These are phyloP conservation scores for Pseudohyphozyma bogoriensis DNA, from an alignment of 768 basidiomycete species.

Conservation along the genomic window DNA sequence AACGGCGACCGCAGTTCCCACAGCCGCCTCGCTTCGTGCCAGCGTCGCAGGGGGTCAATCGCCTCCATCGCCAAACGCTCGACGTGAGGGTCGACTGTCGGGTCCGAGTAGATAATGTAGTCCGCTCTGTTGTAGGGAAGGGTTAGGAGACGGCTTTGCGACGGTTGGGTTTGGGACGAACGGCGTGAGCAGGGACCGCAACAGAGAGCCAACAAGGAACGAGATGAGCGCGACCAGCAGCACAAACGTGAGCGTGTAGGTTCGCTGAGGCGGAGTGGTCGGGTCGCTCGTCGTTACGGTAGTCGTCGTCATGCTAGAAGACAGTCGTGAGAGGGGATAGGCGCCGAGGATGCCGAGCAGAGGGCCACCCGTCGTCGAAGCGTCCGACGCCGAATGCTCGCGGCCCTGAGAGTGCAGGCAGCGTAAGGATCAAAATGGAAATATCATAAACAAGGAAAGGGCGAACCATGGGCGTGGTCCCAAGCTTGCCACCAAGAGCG, in stretches of 20 bases:
- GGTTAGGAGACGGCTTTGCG: conserved; percentile 34
- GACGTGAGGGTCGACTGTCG: conserved; percentile 13
- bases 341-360: conserved; percentile 24
- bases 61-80: conserved; percentile 22
- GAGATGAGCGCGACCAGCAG: conserved; percentile 72
- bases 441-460: too few species aligned
- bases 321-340: conserved; percentile 23
- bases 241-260: conserved; percentile 49
- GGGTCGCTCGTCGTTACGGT: conserved; percentile 3
- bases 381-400: conserved; percentile 6
- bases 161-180: conserved; percentile 85
- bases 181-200: conserved; percentile 77
- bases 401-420: too few species aligned
- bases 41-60: conserved; percentile 27
- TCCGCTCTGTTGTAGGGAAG: conserved; percentile 6
- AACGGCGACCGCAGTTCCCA: conserved; percentile 20
- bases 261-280: conserved; percentile 22
- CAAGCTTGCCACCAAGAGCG: not conserved
- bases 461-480: not conserved
- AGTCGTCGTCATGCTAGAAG: conserved; percentile 7
- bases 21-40: conserved; percentile 30
- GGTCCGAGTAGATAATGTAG: conserved; percentile 26
- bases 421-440: too few species aligned
- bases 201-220: conserved; percentile 80
- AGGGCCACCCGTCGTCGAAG: not conserved